phyloP scores from a whole-genome alignment of 176 grass and related monocot genomes.

The Rhipidocladum racemiflorum region DNA sequence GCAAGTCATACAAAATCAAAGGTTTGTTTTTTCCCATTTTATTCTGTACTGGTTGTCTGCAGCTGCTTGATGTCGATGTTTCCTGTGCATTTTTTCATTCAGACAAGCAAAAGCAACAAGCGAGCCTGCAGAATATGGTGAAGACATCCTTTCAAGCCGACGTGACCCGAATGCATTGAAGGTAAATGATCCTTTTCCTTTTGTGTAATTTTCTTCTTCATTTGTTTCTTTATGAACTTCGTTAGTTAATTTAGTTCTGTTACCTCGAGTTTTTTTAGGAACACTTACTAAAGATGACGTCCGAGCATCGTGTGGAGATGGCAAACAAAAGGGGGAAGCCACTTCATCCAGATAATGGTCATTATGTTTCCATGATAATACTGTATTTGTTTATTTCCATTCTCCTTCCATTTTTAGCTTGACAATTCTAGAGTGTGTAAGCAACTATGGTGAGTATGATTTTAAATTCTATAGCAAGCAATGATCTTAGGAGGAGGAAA shows the following conservation, averaged over 20 bases:
- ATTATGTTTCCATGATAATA: constrained; percentile 22
- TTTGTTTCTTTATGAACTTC: constrained; percentile 2
- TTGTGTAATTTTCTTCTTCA: background rate
- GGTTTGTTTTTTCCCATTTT: constrained; percentile 43
- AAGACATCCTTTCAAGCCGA: constrained; percentile 68
- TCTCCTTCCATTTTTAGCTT: background rate
- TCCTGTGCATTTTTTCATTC: constrained; percentile 14
- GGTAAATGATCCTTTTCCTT: constrained; percentile 30
- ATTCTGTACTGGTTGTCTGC: constrained; percentile 8
- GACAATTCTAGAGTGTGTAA: constrained; percentile 18
- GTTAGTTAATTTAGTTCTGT: background rate
- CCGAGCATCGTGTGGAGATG: constrained; percentile 77
- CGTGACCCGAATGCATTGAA: constrained; percentile 76
- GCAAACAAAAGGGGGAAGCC: constrained; percentile 85
- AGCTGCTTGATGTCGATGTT: constrained; percentile 19
- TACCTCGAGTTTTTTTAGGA: constrained; percentile 49
- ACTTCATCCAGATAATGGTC: constrained; percentile 69
- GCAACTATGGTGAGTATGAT: background rate
- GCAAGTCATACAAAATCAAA: constrained; percentile 85
- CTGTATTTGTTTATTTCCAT: constrained; percentile 16
- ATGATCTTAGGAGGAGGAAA: constrained; percentile 3
- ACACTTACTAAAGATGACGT: constrained; percentile 77
- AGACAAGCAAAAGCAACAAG: constrained; percentile 55
- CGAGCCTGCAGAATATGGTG: constrained; percentile 36
- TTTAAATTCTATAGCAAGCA: constrained; percentile 13